These are phyloP conservation scores for Fusarium chuoi DNA, from an alignment of 2,329 filamentous ascomycete genomes.

Conservation along the genomic window DNA sequence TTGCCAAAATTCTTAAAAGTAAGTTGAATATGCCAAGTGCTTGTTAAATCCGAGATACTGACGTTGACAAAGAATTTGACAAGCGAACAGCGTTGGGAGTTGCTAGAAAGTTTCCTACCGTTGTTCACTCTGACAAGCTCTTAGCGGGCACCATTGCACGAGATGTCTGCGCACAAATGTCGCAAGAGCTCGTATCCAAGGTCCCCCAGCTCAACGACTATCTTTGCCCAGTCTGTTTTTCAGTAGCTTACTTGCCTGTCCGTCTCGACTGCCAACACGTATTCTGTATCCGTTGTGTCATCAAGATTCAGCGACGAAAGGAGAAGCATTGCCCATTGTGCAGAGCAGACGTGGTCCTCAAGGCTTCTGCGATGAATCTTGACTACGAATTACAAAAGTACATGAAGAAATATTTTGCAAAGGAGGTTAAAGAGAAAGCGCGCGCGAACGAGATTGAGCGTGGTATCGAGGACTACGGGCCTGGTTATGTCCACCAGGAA, in stretches of 20 bases:
- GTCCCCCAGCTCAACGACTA: constrained; percentile 89
- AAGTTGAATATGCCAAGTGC: constrained; percentile 40
- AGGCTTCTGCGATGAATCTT: constrained; percentile 75
- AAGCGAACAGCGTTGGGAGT: constrained; percentile 82
- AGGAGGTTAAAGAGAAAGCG: constrained; percentile 74
- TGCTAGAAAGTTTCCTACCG: constrained; percentile 68
- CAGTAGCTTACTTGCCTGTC: constrained; percentile 84
- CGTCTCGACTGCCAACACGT: constrained; percentile 78
- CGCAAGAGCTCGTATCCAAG: constrained; percentile 74
- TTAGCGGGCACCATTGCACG: constrained; percentile 76
- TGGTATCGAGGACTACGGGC: constrained; percentile 78
- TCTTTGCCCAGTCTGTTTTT: constrained; percentile 81
- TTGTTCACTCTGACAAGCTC: constrained; percentile 68
- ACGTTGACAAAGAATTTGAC: constrained; percentile 76
- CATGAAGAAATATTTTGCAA: constrained; percentile 79
- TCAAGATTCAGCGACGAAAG: constrained; percentile 78
- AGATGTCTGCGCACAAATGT: constrained; percentile 79
- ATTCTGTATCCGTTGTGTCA: constrained; percentile 85
- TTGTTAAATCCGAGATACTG: constrained; percentile 1
- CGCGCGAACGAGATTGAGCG: constrained; percentile 78
- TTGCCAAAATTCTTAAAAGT: constrained; percentile 89
- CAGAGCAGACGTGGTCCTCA: constrained; percentile 75
- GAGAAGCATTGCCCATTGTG: constrained; percentile 81
- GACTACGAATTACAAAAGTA: constrained; percentile 76
- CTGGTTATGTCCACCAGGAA: constrained; percentile 67